phyloP scores from a whole-genome alignment of 202 grass and related monocot species.

The Carex arenaria region DNA sequence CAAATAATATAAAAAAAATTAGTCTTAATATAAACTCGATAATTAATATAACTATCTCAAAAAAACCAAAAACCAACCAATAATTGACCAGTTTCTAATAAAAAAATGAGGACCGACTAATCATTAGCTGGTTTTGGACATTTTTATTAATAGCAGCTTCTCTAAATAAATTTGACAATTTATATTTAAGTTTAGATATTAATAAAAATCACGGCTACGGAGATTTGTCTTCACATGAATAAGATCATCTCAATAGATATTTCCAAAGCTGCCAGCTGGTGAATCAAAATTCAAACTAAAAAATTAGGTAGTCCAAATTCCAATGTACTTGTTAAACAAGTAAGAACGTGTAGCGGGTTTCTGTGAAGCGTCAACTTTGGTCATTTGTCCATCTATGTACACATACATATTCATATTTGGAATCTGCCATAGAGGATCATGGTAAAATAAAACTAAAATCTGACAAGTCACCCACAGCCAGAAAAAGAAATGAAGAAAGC shows the following conservation, averaged over 20 bases:
- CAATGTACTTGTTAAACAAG: neutral
- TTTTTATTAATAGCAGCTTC: too few species aligned
- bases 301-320: neutral
- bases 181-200: too few species aligned
- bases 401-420: neutral
- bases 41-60: too few species aligned
- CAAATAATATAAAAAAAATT: too few species aligned
- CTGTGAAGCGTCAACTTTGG: neutral
- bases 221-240: too few species aligned
- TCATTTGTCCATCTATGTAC: neutral
- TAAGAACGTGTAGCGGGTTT: neutral
- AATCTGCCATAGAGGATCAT: neutral
- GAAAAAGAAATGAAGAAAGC: slow-evolving; percentile 9
- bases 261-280: neutral
- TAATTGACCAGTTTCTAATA: too few species aligned
- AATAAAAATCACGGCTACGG: too few species aligned
- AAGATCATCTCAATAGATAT: neutral
- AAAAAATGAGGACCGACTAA: too few species aligned
- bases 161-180: too few species aligned
- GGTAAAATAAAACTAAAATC: neutral
- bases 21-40: too few species aligned
- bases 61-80: too few species aligned
- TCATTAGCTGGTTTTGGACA: too few species aligned
- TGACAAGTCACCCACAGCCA: slow-evolving; percentile 19
- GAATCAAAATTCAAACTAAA: neutral